Percentiles rank a stretch among this genome's conserved stretches.
These are phyloP conservation scores for Amanita pallidorosea DNA, from an alignment of 768 basidiomycete genomes.

Conservation along the genomic window DNA sequence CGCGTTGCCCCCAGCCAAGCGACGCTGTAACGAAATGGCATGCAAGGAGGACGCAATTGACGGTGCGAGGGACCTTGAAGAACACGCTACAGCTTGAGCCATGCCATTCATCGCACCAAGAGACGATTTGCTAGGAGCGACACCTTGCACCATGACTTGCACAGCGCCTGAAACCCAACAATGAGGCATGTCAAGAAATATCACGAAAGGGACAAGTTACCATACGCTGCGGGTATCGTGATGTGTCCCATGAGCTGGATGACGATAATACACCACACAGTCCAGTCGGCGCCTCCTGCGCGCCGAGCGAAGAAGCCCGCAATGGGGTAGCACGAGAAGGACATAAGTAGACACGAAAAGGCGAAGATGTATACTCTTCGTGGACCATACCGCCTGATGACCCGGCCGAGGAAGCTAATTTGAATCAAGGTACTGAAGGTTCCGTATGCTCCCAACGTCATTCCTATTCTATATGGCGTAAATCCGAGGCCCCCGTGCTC, in stretches of 20 bases:
- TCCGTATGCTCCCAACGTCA: too few relatives aligned
- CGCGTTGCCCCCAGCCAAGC: too few relatives aligned
- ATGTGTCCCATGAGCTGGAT: too few relatives aligned
- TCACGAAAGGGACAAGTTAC: neutral
- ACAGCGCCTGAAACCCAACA: neutral
- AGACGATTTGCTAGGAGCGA: neutral
- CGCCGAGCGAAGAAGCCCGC: constrained; percentile 5
- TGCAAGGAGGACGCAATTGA: too few relatives aligned
- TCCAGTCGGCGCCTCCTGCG: neutral
- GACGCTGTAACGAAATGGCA: too few relatives aligned
- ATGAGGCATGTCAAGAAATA: neutral
- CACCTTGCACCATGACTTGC: neutral
- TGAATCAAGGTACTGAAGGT: too few relatives aligned
- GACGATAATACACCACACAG: neutral
- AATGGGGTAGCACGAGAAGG: constrained; percentile 5
- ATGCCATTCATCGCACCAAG: constrained; percentile 41
- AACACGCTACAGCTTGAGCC: constrained; percentile 30
- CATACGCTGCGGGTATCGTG: too few relatives aligned
- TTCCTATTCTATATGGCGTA: constrained; percentile 6
- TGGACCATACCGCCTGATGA: too few relatives aligned
- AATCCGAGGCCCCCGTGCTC: constrained; percentile 46
- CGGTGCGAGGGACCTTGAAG: constrained; percentile 9
- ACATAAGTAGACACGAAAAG: constrained; percentile 8
- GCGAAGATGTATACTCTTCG: constrained; percentile 32
- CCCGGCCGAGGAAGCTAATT: too few relatives aligned